Evolutionary conservation across 2,329 filamentous ascomycete species (phyloP).

Genomic region (Trichoderma koningiopsis): DNA sequence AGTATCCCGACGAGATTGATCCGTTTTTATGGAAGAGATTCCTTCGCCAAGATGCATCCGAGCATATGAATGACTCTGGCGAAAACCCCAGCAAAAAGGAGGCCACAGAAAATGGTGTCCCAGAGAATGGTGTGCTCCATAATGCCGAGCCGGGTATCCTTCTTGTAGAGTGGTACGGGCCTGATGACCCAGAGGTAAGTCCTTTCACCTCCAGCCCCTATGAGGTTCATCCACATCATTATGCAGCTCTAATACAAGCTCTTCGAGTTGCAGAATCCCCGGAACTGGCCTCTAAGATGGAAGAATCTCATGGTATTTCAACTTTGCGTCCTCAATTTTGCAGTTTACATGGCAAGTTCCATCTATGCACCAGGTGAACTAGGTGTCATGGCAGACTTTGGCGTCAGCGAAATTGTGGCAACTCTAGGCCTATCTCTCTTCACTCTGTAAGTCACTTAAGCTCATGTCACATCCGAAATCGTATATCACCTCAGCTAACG

Average conservation of each 20-base stretch:
- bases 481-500: neutral
- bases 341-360: neutral
- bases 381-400: neutral
- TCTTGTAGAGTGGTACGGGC: slow-evolving; percentile 2
- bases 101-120: neutral
- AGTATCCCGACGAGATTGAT: neutral
- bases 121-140: neutral
- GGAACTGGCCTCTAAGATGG: neutral
- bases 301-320: neutral
- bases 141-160: neutral
- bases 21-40: neutral
- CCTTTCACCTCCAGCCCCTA: neutral
- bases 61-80: neutral
- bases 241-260: neutral
- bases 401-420: neutral
- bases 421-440: slow-evolving; percentile 3
- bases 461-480: neutral
- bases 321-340: neutral
- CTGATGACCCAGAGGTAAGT: neutral
- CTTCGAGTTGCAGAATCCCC: neutral
- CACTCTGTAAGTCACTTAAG: neutral
- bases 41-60: neutral
- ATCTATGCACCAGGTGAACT: neutral
- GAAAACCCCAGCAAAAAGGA: neutral
- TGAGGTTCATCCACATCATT: neutral